Conservation (phyloP, 2,329 filamentous ascomycete genomes). For the Epichloe glyceriae region DNA sequence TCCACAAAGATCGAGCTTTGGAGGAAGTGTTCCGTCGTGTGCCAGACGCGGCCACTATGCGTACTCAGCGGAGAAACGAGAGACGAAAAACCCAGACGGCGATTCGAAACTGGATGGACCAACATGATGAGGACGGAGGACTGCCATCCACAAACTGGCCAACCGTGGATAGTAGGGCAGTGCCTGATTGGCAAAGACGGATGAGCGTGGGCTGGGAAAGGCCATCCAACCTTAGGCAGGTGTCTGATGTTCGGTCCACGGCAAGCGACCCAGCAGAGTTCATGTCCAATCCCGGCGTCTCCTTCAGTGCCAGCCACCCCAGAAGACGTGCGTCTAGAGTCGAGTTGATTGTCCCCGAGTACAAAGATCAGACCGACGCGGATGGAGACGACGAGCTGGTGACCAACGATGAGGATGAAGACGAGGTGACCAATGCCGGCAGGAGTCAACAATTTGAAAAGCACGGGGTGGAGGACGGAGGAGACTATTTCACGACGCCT, state of each 20-base stretch:
- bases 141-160: conserved; percentile 35
- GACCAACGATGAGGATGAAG: conserved; percentile 63
- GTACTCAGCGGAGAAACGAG: conserved; percentile 48
- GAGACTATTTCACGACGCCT: conserved; percentile 44
- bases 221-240: conserved; percentile 32
- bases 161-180: conserved; percentile 31
- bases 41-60: conserved; percentile 50
- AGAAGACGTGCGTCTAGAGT: conserved; percentile 26
- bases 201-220: conserved; percentile 39
- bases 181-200: conserved; percentile 36
- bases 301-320: conserved; percentile 10
- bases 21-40: conserved; percentile 79
- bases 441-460: conserved; percentile 18
- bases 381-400: conserved; percentile 86
- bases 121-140: conserved; percentile 39
- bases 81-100: conserved; percentile 65
- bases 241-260: conserved; percentile 45
- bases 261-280: conserved; percentile 53
- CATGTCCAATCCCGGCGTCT: conserved; percentile 37
- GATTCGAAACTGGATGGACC: conserved; percentile 85
- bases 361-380: conserved; percentile 59
- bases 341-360: conserved; percentile 21
- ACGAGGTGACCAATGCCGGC: conserved; percentile 32
- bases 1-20: conserved; percentile 76
- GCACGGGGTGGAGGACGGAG: conserved; percentile 19